Conservation (phyloP, 108 stramenopile genomes). For the Skeletonema costatum region DNA sequence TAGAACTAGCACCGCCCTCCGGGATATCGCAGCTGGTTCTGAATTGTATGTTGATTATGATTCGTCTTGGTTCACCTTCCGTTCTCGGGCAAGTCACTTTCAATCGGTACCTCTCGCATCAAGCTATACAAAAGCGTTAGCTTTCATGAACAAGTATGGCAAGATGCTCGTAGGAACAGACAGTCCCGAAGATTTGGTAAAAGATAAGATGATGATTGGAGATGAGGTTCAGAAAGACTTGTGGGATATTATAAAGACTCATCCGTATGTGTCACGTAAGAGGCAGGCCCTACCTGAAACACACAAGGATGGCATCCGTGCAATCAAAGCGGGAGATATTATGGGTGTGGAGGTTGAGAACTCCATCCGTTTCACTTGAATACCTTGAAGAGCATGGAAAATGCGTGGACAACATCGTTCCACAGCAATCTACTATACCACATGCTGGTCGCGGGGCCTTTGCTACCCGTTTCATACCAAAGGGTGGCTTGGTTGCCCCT, state of each 20-base stretch:
- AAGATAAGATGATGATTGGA: conserved; percentile 40
- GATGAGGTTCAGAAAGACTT: conserved; percentile 47
- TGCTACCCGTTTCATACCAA: conserved; percentile 64
- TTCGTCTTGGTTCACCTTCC: conserved; percentile 30
- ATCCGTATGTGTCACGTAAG: conserved; percentile 41
- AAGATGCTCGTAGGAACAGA: conserved; percentile 39
- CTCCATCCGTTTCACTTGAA: conserved; percentile 38
- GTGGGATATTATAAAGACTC: conserved; percentile 48
- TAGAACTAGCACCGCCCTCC: conserved; percentile 31
- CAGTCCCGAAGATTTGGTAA: conserved; percentile 34
- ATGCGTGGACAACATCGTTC: conserved; percentile 77
- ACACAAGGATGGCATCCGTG: conserved; percentile 47
- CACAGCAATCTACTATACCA: conserved; percentile 57
- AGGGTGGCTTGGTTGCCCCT: conserved; percentile 64
- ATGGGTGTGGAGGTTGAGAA: conserved; percentile 45
- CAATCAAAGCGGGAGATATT: conserved; percentile 38
- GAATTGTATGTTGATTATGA: conserved; percentile 88
- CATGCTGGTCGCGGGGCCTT: conserved; percentile 82
- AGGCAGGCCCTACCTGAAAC: conserved; percentile 42
- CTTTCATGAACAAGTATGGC: conserved; percentile 35
- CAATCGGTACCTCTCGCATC: conserved; percentile 30
- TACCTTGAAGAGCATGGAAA: conserved; percentile 74
- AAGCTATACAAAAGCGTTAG: conserved; percentile 40
- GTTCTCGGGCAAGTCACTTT: conserved; percentile 32
- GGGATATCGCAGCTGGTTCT: conserved; percentile 69